Evolutionary conservation across 208 protist species (phyloP), one percentile per base, ranked within the genome.

Genomic region (Acanthamoeba rhysodes): DNA sequence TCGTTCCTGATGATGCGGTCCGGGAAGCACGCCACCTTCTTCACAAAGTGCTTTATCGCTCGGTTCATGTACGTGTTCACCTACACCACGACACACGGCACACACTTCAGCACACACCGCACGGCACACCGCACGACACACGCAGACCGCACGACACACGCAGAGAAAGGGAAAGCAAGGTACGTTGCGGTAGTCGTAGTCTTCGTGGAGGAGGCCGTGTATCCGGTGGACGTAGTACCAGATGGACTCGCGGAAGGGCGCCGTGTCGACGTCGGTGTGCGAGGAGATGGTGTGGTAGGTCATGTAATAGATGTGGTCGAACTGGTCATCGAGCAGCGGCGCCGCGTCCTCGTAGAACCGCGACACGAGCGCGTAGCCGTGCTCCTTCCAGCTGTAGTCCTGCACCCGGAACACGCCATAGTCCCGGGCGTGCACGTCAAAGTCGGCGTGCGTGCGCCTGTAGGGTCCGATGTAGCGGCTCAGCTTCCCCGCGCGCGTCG

Each of bases 201-300:
- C 96, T 24, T 96, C 96, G 57, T 97, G 95, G 55, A 90, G 92
- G 50, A 97, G 90, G 90, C 96, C 96, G 27, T 97, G 74, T 29
- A 97, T 92, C 66, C 96, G 87, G 70, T 97, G 95, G 10, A 97
- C 96, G 87, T 97, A 97, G 70, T 97, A 95, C 96, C 96, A 97
- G 37, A 97, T 95, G 22, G 96, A 94, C 68, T 95, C 55, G 32
- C 96, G 74, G 93, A 97, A 97, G 27, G 94, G 96, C 20, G 92
- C 34, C 1, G 96, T 97, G 70, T 97, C 95, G 2, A 97, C 95
- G 64, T 96, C 78, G 27, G 82, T 80, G 34, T 96, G 95, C 22
- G 95, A 87, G 20, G 95, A 85, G 37, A 96, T 96, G 27, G 37
- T 82, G 37, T 96, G 57, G 66, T 97, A 91, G 45, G 96, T 97